Base-by-base conservation (phyloP, 352 stramenopile species). In the Globisporangium parvum region DNA sequence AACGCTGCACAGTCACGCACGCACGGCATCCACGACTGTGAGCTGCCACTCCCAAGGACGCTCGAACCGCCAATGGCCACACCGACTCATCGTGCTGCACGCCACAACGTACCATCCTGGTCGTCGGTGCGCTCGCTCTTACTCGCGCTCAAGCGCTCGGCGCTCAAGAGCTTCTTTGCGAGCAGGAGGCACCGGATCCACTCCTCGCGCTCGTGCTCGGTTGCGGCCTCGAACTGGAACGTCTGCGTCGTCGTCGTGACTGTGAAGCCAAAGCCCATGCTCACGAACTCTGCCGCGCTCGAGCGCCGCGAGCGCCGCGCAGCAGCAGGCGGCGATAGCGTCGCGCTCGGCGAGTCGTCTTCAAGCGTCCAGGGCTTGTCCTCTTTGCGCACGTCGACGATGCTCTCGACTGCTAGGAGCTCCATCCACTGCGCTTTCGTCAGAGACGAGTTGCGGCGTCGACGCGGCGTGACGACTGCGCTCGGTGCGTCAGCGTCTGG, bases 361-460 rank as follows among this genome's bases (percentile, higher is more conserved):
- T 54, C 57, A 26, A 59, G 37, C 14, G 41, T 63, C 57, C 57
- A 63, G 1, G 42, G 51, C 26, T 63, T 63, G 51, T 63, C 57
- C 20, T 63, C 66, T 53, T 80, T 81, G 37, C 50, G 57, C 41
- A 79, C 60, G 15, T 47, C 41, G 35, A 54, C 41, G 23, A 81
- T 69, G 52, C 70, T 66, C 45, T 31, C 51, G 18, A 77, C 65
- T 33, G 69, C 59, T 52, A 69, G 73, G 47, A 80, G 56, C 48
- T 80, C 73, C 70, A 77, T 73, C 68, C 73, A 80, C 48, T 78
- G 54, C 12, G 54, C 50, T 47, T 73, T 72, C 24, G 45, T 68
- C n/a, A 51, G 35, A 9, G 70, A 73, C 40, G 72, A 81, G 62
- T 67, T 69, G 59, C 72, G 67, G 44, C 72, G 72, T 49, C 71